phyloP scores from a whole-genome alignment of 352 stramenopile genomes.

The Pythium scleroteichum region DNA sequence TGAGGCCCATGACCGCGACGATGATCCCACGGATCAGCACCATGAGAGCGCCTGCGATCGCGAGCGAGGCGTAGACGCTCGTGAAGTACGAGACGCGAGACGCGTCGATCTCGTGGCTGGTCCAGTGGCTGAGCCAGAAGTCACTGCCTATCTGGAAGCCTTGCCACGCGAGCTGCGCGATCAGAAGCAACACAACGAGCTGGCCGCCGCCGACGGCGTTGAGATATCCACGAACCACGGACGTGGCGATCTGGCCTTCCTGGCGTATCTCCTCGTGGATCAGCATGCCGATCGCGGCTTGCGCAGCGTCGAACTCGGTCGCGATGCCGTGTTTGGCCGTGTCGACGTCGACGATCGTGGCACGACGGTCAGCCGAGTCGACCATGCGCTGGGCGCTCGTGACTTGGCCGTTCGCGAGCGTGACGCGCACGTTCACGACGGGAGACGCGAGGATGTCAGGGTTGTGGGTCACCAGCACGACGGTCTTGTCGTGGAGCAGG shows the following conservation, averaged over 20 bases:
- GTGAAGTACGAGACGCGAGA: neutral
- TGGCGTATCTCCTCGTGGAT: slow-evolving; percentile 1
- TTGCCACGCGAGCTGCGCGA: slow-evolving; percentile 29
- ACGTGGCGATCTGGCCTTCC: slow-evolving; percentile 6
- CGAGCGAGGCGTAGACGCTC: slow-evolving; percentile 10
- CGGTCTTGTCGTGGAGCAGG: slow-evolving; percentile 35
- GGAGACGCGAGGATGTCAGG: slow-evolving; percentile 15
- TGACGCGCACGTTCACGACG: slow-evolving; percentile 13
- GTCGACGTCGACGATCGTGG: neutral
- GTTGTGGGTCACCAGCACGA: slow-evolving; percentile 90
- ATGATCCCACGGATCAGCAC: slow-evolving; percentile 9
- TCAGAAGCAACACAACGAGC: slow-evolving; percentile 1
- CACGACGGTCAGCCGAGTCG: neutral
- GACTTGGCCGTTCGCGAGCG: neutral
- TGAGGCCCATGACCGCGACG: slow-evolving; percentile 8
- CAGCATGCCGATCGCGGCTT: slow-evolving; percentile 29
- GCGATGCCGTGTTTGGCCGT: slow-evolving; percentile 11
- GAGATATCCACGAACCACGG: neutral
- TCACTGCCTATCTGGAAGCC: slow-evolving; percentile 33
- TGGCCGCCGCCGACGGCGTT: neutral
- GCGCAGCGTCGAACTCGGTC: slow-evolving; percentile 51
- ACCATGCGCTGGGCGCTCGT: neutral
- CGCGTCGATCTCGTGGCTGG: neutral
- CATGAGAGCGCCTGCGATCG: slow-evolving; percentile 19
- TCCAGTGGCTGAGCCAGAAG: slow-evolving; percentile 30